Evolutionary conservation across 176 grass and related monocot species (phyloP), one percentile per base, ranked within the genome.

Genomic region (Raddia distichophylla): DNA sequence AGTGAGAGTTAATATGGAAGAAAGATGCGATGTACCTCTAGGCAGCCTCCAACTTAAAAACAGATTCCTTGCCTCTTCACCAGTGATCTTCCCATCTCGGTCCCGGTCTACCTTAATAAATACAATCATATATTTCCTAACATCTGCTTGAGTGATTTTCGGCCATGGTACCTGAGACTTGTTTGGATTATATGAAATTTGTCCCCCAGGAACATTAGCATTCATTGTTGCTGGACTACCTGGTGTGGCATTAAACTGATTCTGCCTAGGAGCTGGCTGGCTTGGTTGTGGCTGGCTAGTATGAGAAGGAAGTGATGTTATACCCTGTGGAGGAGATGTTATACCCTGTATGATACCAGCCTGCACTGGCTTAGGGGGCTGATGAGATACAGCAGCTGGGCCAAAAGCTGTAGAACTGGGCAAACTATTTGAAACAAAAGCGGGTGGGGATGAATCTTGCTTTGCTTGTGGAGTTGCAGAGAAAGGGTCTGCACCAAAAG

Each of bases 1-100:
- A 64, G 20, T 2, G 27, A 54, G 15, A 82, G 57, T 76, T 51
- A 59, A 77, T 4, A 50, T 44, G 73, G 18, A 80, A 86, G 19
- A 58, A 57, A 40, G 10, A 54, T 58, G 56, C 47, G 53, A 78
- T 42, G 47, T 90, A 99, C 97, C 97, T 99, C 97, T 99, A 62
- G 92, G 89, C 61, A 99, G 83, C 86, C 90, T 91, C 97, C 97
- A 99, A 87, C 97, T 99, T 63, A 99, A 89, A 81, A 99, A 99
- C 67, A 99, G 86, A 91, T 95, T 99, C 42, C 87, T 92, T 80
- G 97, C 97, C 80, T 99, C 91, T 86, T 90, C 90, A 73, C 97
- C 97, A 55, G 82, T 89, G 74, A 99, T 99, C 80, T 95, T 99
- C 17, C 97, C 97, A 90, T 99, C 97, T 91, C 93, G 92, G 77